phyloP scores from a whole-genome alignment of 768 basidiomycete species.

The Leucosporidium creatinivorum region DNA sequence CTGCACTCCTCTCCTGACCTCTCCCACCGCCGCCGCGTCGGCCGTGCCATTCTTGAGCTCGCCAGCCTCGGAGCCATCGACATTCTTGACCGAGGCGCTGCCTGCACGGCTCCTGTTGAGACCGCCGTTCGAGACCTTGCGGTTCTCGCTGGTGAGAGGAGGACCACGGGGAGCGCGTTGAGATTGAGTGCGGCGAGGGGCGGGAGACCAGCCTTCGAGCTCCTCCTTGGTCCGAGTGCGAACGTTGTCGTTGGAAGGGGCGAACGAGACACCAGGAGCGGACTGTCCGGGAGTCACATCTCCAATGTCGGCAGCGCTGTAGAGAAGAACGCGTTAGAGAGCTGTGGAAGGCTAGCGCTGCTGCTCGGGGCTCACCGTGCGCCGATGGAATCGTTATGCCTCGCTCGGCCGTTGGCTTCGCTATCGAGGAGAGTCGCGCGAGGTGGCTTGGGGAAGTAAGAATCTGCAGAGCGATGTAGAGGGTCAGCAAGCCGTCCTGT shows the following conservation, averaged over 20 bases:
- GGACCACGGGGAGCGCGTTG: conserved; percentile 20
- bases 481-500: not conserved
- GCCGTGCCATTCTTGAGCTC: conserved; percentile 6
- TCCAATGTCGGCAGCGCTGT: conserved; percentile 23
- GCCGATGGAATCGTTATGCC: conserved; percentile 17
- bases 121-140: too few species aligned
- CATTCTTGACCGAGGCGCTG: not conserved
- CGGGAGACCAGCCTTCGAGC: conserved; percentile 21
- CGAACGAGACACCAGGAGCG: conserved; percentile 30
- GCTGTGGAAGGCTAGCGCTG: not conserved
- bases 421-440: conserved; percentile 1
- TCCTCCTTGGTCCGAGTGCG: conserved; percentile 15
- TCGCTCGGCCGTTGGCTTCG: conserved; percentile 13
- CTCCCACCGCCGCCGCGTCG: conserved; percentile 6
- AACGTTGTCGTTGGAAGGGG: conserved; percentile 9
- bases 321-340: not conserved
- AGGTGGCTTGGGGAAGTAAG: conserved; percentile 28
- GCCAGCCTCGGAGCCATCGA: not conserved
- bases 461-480: conserved; percentile 6
- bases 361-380: conserved; percentile 12
- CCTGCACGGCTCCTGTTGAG: too few species aligned
- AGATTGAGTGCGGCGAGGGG: conserved; percentile 25
- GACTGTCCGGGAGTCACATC: conserved; percentile 1
- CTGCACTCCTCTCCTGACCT: conserved; percentile 16
- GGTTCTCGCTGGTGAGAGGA: not conserved